A percentile compares a stretch with the other conserved stretches of the same genome.
These are phyloP conservation scores for Eimeria acervulina DNA, from an alignment of 169 alveolate species.

Conservation along the genomic window DNA sequence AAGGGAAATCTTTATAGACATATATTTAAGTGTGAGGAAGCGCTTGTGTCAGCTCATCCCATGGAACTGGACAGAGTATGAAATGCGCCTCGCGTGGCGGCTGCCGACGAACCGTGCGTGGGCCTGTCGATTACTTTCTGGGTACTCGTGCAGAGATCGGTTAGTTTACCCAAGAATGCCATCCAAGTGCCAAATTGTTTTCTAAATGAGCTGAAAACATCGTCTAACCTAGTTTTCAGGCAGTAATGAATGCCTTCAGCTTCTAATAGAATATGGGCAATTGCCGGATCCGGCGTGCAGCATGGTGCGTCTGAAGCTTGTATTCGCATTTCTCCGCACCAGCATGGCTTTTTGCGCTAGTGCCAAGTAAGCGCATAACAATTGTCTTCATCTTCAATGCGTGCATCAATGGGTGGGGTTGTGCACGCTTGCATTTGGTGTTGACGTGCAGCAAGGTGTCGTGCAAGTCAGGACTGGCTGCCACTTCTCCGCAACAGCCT, in stretches of 20 bases:
- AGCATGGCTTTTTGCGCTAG: no score
- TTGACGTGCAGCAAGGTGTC: not conserved
- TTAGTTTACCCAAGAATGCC: not conserved
- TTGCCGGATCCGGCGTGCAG: no score
- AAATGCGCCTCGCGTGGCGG: not conserved
- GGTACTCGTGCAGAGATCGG: not conserved
- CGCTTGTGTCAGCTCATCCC: not conserved
- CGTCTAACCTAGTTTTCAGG: not conserved
- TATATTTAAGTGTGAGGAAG: no score
- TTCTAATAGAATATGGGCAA: no score
- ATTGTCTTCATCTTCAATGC: no score
- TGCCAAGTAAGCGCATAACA: not conserved
- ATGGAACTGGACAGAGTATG: not conserved
- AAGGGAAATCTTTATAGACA: not conserved
- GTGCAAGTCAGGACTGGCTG: no score
- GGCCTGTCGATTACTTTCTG: not conserved
- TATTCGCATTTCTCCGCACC: no score
- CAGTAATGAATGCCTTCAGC: not conserved
- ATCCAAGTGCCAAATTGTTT: not conserved
- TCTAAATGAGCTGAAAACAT: not conserved
- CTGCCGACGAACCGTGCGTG: not conserved
- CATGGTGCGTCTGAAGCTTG: no score
- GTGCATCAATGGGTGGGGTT: no score
- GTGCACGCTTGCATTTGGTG: not conserved
- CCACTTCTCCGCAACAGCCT: no score